phyloP scores from a whole-genome alignment of 2,329 filamentous ascomycete species.

The Ophiostoma australiae region DNA sequence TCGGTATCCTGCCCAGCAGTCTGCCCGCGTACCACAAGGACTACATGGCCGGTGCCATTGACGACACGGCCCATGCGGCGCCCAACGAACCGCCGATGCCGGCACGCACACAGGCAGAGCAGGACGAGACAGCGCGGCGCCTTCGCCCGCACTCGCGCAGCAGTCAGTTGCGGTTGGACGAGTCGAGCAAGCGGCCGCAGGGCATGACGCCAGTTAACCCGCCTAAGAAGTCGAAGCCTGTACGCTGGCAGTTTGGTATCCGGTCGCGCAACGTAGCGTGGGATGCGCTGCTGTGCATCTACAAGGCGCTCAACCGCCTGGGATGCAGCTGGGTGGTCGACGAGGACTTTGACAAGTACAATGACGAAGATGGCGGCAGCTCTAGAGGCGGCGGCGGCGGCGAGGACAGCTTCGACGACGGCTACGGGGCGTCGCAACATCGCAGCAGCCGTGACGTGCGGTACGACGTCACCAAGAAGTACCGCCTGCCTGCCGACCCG shows the following conservation, averaged over 20 bases:
- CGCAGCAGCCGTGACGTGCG: constrained; percentile 33
- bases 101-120: constrained; percentile 63
- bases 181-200: constrained; percentile 54
- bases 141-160: constrained; percentile 81
- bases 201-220: constrained; percentile 59
- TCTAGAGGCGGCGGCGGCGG: constrained; percentile 27
- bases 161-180: constrained; percentile 64
- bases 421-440: constrained; percentile 37
- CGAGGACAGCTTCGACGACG: constrained; percentile 32
- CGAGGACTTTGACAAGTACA: constrained; percentile 51
- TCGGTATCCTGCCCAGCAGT: constrained; percentile 87
- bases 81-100: constrained; percentile 47
- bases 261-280: constrained; percentile 88
- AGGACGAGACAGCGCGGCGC: constrained; percentile 72
- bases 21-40: constrained; percentile 86
- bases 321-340: constrained; percentile 81
- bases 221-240: constrained; percentile 68
- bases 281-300: constrained; percentile 91
- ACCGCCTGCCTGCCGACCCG: constrained; percentile 84
- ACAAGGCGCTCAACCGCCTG: constrained; percentile 81
- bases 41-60: constrained; percentile 62
- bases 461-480: constrained; percentile 57
- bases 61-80: constrained; percentile 43
- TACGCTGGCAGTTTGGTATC: constrained; percentile 98
- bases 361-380: constrained; percentile 36